A percentile compares a stretch with the other conserved stretches of the same genome.
phyloP scores from a whole-genome alignment of 805 yeast genomes.

The Suhomyces kilbournensis region DNA sequence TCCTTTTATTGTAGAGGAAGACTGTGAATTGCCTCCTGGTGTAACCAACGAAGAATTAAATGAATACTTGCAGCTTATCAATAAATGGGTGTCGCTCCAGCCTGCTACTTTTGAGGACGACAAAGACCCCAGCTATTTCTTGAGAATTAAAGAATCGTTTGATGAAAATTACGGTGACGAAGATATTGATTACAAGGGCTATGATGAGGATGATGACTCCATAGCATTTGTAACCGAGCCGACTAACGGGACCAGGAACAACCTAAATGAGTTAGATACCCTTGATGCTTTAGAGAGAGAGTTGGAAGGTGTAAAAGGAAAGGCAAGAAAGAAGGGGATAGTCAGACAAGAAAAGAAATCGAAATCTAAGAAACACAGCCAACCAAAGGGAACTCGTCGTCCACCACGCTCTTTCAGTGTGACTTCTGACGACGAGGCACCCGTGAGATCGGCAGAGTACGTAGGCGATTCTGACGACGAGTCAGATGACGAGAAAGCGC shows the following conservation, averaged over 20 bases:
- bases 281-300: constrained; percentile 29
- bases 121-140: constrained; percentile 32
- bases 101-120: constrained; percentile 35
- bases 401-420: constrained; percentile 27
- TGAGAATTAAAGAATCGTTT: constrained; percentile 23
- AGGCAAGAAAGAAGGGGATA: constrained; percentile 22
- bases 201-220: constrained; percentile 30
- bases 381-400: constrained; percentile 6
- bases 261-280: constrained; percentile 35
- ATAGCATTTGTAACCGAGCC: constrained; percentile 13
- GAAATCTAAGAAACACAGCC: neutral
- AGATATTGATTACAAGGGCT: constrained; percentile 10
- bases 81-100: constrained; percentile 40
- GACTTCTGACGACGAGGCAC: constrained; percentile 25
- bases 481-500: constrained; percentile 53
- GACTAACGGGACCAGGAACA: constrained; percentile 7
- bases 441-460: constrained; percentile 49
- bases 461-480: constrained; percentile 64
- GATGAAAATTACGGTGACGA: constrained; percentile 13
- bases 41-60: constrained; percentile 30
- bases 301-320: constrained; percentile 22
- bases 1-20: constrained; percentile 38
- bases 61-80: constrained; percentile 34
- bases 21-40: constrained; percentile 35
- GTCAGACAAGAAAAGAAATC: constrained; percentile 5